phyloP scores from a whole-genome alignment of 306 rosid species.

The Comarum palustre region DNA sequence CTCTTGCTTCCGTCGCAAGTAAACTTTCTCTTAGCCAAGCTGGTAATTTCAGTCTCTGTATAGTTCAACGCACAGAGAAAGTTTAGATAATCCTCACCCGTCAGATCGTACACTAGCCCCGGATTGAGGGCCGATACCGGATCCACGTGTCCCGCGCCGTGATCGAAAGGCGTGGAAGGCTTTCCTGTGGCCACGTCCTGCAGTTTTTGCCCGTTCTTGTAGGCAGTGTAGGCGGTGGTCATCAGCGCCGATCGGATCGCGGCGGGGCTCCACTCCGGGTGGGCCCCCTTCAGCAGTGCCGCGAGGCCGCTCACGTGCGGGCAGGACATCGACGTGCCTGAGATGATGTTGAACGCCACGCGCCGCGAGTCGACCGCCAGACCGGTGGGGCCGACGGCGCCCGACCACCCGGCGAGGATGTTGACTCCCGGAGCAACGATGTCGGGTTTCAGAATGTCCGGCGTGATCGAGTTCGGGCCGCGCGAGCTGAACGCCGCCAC shows the following conservation, averaged over 20 bases:
- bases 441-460: slow-evolving; percentile 72
- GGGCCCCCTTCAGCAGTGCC: slow-evolving; percentile 54
- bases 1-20: slow-evolving; percentile 41
- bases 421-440: slow-evolving; percentile 78
- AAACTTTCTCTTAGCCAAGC: slow-evolving; percentile 42
- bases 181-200: slow-evolving; percentile 45
- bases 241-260: slow-evolving; percentile 71
- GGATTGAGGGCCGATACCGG: slow-evolving; percentile 68
- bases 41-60: slow-evolving; percentile 28
- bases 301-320: slow-evolving; percentile 83
- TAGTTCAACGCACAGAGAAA: slow-evolving; percentile 71
- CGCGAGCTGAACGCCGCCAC: slow-evolving; percentile 80
- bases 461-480: slow-evolving; percentile 58
- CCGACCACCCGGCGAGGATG: slow-evolving; percentile 66
- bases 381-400: slow-evolving; percentile 36
- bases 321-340: slow-evolving; percentile 94
- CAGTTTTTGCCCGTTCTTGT: slow-evolving; percentile 39
- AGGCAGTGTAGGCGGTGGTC: slow-evolving; percentile 67
- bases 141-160: slow-evolving; percentile 74
- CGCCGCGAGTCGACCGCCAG: slow-evolving; percentile 47
- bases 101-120: slow-evolving; percentile 71
- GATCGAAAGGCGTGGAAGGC: slow-evolving; percentile 65
- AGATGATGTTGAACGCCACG: slow-evolving; percentile 70
- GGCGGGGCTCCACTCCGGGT: slow-evolving; percentile 82
- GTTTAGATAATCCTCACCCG: slow-evolving; percentile 53